phyloP scores from a whole-genome alignment of 768 basidiomycete genomes.

The Hygrocybe coccinea region DNA sequence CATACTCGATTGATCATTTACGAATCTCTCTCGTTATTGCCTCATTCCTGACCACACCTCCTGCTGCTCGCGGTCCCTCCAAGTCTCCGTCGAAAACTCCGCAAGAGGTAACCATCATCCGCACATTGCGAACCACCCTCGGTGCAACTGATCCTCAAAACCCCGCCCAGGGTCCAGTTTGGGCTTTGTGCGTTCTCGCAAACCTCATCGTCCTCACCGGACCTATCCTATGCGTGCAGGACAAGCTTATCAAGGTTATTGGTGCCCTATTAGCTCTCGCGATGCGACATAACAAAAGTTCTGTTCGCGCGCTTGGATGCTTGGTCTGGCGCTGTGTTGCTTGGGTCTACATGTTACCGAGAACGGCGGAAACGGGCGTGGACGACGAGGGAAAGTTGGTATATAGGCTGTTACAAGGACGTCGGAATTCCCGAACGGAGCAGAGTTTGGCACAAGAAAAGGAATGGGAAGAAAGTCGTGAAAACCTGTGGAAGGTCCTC shows the following conservation, averaged over 20 bases:
- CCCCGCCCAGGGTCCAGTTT: conserved; percentile 71
- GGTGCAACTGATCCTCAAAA: conserved; percentile 49
- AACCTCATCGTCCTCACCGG: conserved; percentile 64
- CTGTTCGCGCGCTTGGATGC: conserved; percentile 57
- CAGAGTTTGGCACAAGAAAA: conserved; percentile 22
- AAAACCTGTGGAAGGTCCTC: conserved; percentile 42
- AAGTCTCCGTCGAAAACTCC: conserved; percentile 18
- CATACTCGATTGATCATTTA: conserved; percentile 44
- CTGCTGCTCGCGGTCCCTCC: conserved; percentile 26
- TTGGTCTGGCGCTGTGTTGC: conserved; percentile 60
- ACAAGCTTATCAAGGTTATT: conserved; percentile 42
- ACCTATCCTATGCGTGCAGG: conserved; percentile 44
- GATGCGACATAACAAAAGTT: conserved; percentile 58
- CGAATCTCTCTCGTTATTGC: conserved; percentile 49
- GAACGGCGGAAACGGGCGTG: conserved; percentile 30
- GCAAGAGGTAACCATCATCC: conserved; percentile 51
- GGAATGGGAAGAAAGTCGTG: conserved; percentile 21
- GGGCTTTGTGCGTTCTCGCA: conserved; percentile 67
- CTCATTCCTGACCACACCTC: conserved; percentile 43
- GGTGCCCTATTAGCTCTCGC: conserved; percentile 49
- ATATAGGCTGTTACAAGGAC: conserved; percentile 10
- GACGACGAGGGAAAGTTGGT: conserved; percentile 13
- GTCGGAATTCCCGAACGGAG: conserved; percentile 5
- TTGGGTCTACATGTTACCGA: conserved; percentile 64
- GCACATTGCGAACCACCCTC: conserved; percentile 64